Conservation (phyloP, 2,329 filamentous ascomycete species). For the Aspergillus fumigatus region DNA sequence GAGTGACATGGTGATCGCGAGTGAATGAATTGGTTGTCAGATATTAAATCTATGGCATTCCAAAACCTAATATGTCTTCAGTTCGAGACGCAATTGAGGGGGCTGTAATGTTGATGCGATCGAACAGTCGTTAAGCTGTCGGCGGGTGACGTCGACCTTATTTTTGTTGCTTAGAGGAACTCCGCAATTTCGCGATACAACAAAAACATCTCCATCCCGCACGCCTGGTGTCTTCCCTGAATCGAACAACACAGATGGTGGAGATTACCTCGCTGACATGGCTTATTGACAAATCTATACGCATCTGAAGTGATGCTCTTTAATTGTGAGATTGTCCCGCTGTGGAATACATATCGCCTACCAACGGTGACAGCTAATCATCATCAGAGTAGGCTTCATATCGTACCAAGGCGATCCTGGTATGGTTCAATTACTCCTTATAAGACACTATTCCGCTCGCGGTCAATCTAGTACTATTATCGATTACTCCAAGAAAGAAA, state of each 20-base stretch:
- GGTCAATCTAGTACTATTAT: neutral
- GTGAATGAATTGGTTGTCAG: neutral
- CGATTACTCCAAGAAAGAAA: neutral
- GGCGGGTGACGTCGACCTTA: constrained; percentile 22
- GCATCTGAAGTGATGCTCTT: neutral
- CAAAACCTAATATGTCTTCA: neutral
- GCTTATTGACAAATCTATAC: neutral
- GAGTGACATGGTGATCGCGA: constrained; percentile 19
- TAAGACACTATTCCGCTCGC: neutral
- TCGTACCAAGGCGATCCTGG: neutral
- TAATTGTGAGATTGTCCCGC: neutral
- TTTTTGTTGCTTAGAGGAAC: neutral
- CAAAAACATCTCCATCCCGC: neutral
- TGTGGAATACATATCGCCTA: neutral
- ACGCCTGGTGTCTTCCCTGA: neutral
- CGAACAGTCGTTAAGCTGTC: neutral
- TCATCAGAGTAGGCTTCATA: neutral
- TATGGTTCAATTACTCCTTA: neutral
- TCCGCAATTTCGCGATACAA: neutral
- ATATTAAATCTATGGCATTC: neutral
- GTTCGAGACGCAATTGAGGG: neutral
- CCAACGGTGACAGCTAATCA: neutral
- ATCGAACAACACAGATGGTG: neutral
- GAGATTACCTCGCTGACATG: neutral
- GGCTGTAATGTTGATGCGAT: neutral